Conservation (phyloP, 176 grass and related monocot species). For the Cymbopogon citratus region DNA sequence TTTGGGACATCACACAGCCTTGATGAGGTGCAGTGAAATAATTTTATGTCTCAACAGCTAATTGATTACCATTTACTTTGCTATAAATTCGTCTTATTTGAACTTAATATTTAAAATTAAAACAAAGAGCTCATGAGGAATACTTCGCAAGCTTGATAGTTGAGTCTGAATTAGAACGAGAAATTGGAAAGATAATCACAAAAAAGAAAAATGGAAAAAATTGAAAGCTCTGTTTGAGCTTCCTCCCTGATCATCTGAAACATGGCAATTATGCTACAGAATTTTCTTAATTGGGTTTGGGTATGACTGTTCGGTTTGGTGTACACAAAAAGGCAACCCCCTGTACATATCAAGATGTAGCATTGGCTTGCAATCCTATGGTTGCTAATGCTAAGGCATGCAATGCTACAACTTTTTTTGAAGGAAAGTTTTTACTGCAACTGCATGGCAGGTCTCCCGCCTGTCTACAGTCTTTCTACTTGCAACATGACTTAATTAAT, state of each 20-base stretch:
- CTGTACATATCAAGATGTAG: not conserved
- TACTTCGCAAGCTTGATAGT: not conserved
- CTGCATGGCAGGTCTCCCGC: not conserved
- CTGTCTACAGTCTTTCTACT: not conserved
- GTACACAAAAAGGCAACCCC: not conserved
- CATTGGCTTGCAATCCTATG: not conserved
- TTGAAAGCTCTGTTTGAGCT: not conserved
- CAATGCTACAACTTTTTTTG: too few species aligned
- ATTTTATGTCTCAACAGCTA: not conserved
- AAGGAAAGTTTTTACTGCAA: conserved; percentile 10
- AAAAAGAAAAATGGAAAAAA: not conserved
- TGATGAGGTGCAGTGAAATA: conserved; percentile 59
- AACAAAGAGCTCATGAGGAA: not conserved
- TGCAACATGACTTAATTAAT: not conserved
- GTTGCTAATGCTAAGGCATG: not conserved
- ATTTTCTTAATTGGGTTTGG: not conserved
- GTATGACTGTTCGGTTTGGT: not conserved
- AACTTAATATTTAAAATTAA: not conserved
- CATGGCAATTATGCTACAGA: not conserved
- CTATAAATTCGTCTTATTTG: not conserved
- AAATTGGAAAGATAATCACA: not conserved
- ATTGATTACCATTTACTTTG: not conserved
- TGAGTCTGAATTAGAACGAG: not conserved
- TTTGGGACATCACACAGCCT: conserved; percentile 50
- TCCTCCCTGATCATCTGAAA: not conserved